Base-by-base conservation (phyloP, 352 stramenopile genomes). In the Phytophthora pluvialis region DNA sequence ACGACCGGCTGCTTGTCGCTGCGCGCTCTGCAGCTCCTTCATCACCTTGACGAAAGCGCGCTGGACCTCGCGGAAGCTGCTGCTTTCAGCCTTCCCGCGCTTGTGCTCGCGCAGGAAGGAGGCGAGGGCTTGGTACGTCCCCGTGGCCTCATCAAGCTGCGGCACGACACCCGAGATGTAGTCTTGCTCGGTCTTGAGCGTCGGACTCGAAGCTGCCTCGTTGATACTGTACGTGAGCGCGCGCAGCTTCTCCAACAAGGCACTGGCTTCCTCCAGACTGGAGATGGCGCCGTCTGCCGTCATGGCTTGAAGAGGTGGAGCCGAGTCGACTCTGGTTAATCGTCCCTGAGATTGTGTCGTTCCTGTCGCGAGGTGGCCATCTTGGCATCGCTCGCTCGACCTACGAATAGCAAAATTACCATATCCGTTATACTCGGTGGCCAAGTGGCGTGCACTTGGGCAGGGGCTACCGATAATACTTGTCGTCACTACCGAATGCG, bases 21-120 rank as follows among this genome's bases (percentile, higher is more conserved):
- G 82, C 5, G 77, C 71, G n/a, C 67, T 75, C 60, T 92, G 83
- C 4, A 94, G 76, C 25, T 89, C 73, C 36, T 92, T 80, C 83
- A 93, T 91, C 28, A 78, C 78, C 0, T 61, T 64, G 8, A 92
- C 82, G 47, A 88, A 94, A 10, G 68, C 49, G 25, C 82, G 81
- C 58, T 92, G 86, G 3, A 91, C 48, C 5, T 73, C 65, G 15
- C 83, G 81, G 35, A 80, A 88, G 12, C 61, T 59, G 49, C 77
- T 84, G 60, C 73, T 67, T 28, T 88, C 67, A 28, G 69, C 49
- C n/a, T 77, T 67, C 8, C 76, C 70, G 55, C 80, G 77, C 40
- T 88, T 83, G 65, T 91, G 74, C 42, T 81, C 67, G 29, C 89
- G 83, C 0, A 94, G 60, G 32, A 89, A 93, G 2, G 61, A 54